A percentile compares a stretch with the other conserved stretches of the same genome.
Conservation (phyloP, 2,329 filamentous ascomycete genomes). For the Trichoderma polysporum region DNA sequence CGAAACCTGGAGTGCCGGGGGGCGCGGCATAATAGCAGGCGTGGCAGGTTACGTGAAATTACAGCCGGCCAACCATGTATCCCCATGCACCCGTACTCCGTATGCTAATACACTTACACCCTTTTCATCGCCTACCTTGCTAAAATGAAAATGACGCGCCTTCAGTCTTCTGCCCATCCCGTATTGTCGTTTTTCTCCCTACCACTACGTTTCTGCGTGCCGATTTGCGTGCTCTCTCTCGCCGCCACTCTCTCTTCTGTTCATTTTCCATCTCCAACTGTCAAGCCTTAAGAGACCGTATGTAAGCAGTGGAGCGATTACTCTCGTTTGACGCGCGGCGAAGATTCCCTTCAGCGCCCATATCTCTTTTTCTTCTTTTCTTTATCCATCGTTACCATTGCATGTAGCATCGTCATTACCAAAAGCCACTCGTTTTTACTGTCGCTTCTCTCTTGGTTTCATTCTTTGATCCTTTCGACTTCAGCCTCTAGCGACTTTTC, state of each 20-base stretch:
- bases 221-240: constrained; percentile 5
- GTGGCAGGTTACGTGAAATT: constrained; percentile 10
- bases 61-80: constrained; percentile 6
- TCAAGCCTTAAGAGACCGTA: constrained; percentile 8
- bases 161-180: constrained; percentile 4
- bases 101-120: constrained; percentile 15
- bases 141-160: constrained; percentile 20
- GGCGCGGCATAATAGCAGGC: constrained; percentile 4
- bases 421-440: constrained; percentile 9
- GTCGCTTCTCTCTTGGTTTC: constrained; percentile 5
- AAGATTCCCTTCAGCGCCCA: background rate
- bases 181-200: constrained; percentile 7
- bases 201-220: constrained; percentile 5
- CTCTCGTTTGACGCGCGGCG: constrained; percentile 19
- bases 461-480: background rate
- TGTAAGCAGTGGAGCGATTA: constrained; percentile 17
- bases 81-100: constrained; percentile 1
- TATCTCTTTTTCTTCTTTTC: background rate
- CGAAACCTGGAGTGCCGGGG: constrained; percentile 15
- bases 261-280: background rate
- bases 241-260: constrained; percentile 13
- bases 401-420: background rate
- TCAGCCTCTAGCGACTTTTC: background rate
- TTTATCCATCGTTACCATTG: background rate
- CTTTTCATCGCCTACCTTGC: constrained; percentile 9